Evolutionary conservation across 73 alveolate species (phyloP), one percentile per base, ranked within the genome.

Genomic region (Paramecium pentaurelia): DNA sequence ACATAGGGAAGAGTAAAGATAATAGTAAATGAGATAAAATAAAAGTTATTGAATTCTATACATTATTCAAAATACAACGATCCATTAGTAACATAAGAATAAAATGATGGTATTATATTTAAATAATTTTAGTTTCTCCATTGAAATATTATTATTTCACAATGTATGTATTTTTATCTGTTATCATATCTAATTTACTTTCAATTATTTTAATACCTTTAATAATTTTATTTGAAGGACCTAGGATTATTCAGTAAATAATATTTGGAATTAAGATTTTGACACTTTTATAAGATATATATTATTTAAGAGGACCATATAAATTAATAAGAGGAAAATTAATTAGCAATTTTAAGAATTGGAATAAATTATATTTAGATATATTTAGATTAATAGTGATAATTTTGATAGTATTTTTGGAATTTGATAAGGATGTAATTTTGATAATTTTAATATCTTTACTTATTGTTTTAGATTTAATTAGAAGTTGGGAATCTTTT

Each of bases 271-370:
- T 25, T 30, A 64, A 64, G 47, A 34, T 28, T 7, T 20, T 64
- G 20, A 18, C 28, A 8, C 25, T 73, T 16, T 11, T 73, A 16
- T 73, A 10, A 8, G 87, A 73, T 73, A 0, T 73, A 14, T 73
- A 73, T 38, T 73, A 34, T 37, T 37, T 34, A 73, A 73, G 87
- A 12, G 87, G 87, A 5, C 87, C 87, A 37, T 73, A 73, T 4
- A 73, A 73, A 37, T 4, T 73, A 1, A 1, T 73, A 16, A 18
- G 60, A 37, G 87, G 87, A 20, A 73, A 34, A 34, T 10, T 73
- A 8, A 73, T 34, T 6, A 0, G 2, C 4, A 73, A 73, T 73
- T 40, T n/a, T n/a, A 73, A 38, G 47, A n/a, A 36, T 6, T 12
- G 9, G n/a, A 73, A 73, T n/a, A 73, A 73, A 73, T n/a, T 73